Base-by-base conservation (phyloP, 768 basidiomycete genomes). In the Auricularia auricula-judae region DNA sequence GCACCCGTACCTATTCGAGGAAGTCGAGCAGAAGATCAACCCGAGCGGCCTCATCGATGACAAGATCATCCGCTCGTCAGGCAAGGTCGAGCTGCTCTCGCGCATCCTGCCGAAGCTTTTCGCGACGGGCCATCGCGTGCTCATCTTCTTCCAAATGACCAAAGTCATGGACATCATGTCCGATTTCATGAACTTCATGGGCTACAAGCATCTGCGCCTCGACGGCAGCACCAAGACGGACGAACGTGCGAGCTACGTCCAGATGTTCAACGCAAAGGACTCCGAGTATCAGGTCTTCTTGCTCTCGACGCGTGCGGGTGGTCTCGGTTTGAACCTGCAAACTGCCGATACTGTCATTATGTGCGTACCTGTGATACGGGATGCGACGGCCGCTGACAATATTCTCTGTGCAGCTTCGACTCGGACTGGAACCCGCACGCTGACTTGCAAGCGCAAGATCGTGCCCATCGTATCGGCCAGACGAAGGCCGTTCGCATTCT, bases 81-180 rank as follows among this genome's bases (percentile, higher is more conserved):
- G 97, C 68, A 99, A 99, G 77, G 85, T 99, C 63, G 96, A 98
- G 73, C 74, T 99, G 10, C 81, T 98, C 18, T 87, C 87, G 68
- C 86, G 94, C 54, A 86, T 98, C 68, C 81, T 99, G 29, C 97
- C 97, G 60, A 98, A 98, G 74, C 89, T 99, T 70, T 98, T 98
- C 70, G 76, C 83, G 4, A 93, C 91, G 4, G 90, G 88, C 3
- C 97, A 98, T 78, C 86, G 95, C 72, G 92, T 96, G 58, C 85
- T 99, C 64, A 98, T 99, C 70, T 98, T 99, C 85, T 98, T 98
- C 87, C 97, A 99, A 76, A 98, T 98, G 97, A 98, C 95, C 16
- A 91, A 93, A 72, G 93, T 98, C 70, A 97, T 98, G 95, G 92
- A 96, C 67, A 94, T 97, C 73, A 93, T 96, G 86, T 92, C 93